Evolutionary conservation across 768 basidiomycete species (phyloP).

Genomic region (Hericium rajendrae): DNA sequence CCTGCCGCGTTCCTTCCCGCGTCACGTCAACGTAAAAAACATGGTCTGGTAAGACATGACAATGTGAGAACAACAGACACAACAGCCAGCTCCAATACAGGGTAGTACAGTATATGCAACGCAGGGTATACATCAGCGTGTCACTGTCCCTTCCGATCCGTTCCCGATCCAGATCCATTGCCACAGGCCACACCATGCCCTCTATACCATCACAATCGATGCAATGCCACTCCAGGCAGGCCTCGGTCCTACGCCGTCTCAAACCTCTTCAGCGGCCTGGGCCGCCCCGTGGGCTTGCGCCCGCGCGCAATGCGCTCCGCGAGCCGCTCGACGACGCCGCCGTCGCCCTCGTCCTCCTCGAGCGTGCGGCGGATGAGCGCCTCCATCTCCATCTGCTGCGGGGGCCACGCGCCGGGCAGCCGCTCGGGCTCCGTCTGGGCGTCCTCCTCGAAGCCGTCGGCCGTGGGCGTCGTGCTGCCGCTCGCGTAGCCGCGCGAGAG

Average conservation of each 20-base stretch:
- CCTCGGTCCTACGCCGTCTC: constrained; percentile 37
- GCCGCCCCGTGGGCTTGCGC: constrained; percentile 34
- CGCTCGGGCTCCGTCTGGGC: constrained; percentile 19
- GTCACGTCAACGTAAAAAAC: too few relatives aligned
- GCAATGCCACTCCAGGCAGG: background rate
- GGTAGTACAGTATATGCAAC: background rate
- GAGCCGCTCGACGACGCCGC: constrained; percentile 46
- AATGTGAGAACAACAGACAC: too few relatives aligned
- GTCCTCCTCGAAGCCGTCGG: background rate
- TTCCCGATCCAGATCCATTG: background rate
- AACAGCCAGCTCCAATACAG: background rate
- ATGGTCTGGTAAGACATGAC: too few relatives aligned
- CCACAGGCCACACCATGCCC: background rate
- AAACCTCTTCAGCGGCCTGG: constrained; percentile 50
- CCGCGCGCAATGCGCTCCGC: constrained; percentile 54
- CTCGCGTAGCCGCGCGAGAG: constrained; percentile 6
- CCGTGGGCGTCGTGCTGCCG: constrained; percentile 11
- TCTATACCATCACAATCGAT: background rate
- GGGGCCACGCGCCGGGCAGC: constrained; percentile 26
- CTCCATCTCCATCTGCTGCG: constrained; percentile 39
- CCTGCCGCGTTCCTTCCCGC: too few relatives aligned
- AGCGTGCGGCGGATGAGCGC: constrained; percentile 51
- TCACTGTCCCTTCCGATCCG: background rate
- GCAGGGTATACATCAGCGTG: background rate
- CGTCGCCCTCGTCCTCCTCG: constrained; percentile 42